Base-by-base conservation (phyloP, 169 alveolate species). In the Plasmodium falciparum region DNA sequence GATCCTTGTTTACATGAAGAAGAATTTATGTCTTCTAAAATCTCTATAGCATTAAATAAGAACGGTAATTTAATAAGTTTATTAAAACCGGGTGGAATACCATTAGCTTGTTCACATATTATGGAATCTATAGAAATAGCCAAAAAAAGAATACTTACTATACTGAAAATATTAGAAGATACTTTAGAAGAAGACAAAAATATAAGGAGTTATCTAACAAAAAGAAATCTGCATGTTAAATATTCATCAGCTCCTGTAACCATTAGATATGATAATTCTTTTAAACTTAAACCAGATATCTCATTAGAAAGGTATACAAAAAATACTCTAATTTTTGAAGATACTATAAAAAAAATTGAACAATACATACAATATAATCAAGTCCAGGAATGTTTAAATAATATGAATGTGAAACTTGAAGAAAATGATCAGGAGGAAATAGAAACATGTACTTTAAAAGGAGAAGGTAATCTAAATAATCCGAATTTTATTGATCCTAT, bases 141-240 rank as follows among this genome's bases (percentile, higher is more conserved):
- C 6, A 76, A 76, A 50, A 76, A 76, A 26, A 62, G 89, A 76
- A 75, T 76, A 26, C 63, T 63, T 63, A 47, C 71, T 13, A 76
- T 76, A 63, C 65, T 76, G 45, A 76, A 76, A 76, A 76, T 76
- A 15, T 76, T 76, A 52, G 67, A 76, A 63, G 89, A 76, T 65
- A 75, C 89, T 3, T 65, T 76, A 76, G 75, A 76, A 69, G 89
- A 76, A 5, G 89, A 76, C 33, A 76, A 65, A 26, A n/a, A 76
- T 65, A 63, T 76, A 33, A 65, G 89, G 52, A 76, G 65, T 76
- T 20, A 59, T 56, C 66, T 76, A 58, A 76, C 49, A 47, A 76
- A 76, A 56, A 76, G 26, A 76, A 76, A 76, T 65, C 11, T 76
- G 47, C 89, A 76, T 11, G 66, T 76, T 7, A 76, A 76, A 76